phyloP scores from a whole-genome alignment of 2,329 filamentous ascomycete genomes.

The Knoxdaviesia proteae region DNA sequence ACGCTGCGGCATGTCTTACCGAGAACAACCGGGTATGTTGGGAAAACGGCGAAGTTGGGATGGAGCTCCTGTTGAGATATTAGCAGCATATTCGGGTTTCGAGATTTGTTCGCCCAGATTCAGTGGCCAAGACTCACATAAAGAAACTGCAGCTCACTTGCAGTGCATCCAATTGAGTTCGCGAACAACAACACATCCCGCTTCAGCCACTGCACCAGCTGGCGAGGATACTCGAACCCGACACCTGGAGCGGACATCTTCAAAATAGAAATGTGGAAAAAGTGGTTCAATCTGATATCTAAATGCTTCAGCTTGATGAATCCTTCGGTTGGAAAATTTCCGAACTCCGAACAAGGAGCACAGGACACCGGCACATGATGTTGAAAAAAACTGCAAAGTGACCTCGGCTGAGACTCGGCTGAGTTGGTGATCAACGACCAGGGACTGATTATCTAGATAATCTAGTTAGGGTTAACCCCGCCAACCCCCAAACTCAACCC shows the following conservation, averaged over 20 bases:
- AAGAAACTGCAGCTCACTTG: conserved; percentile 82
- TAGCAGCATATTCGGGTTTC: neutral
- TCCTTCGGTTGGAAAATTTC: too few relatives aligned
- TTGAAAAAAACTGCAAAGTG: too few relatives aligned
- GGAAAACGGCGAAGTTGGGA: conserved; percentile 70
- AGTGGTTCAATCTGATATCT: too few relatives aligned
- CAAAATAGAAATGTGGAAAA: neutral
- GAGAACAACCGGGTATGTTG: conserved; percentile 68
- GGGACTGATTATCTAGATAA: too few relatives aligned
- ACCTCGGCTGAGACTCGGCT: too few relatives aligned
- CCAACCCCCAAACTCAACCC: too few relatives aligned
- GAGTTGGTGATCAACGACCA: too few relatives aligned
- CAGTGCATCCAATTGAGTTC: conserved; percentile 64
- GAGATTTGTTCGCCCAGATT: too few relatives aligned
- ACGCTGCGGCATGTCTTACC: conserved; percentile 22
- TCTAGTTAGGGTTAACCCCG: too few relatives aligned
- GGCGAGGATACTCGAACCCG: conserved; percentile 61
- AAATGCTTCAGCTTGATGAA: too few relatives aligned
- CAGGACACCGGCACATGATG: too few relatives aligned
- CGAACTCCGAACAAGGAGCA: too few relatives aligned
- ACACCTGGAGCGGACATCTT: conserved; percentile 27
- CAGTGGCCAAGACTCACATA: conserved; percentile 37
- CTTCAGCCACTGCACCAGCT: conserved; percentile 68
- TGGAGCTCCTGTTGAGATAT: conserved; percentile 48
- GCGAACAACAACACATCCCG: conserved; percentile 80